Percentiles rank a stretch among this genome's conserved stretches.
Conservation (phyloP, 257 asterid species). For the Eucommia ulmoides region DNA sequence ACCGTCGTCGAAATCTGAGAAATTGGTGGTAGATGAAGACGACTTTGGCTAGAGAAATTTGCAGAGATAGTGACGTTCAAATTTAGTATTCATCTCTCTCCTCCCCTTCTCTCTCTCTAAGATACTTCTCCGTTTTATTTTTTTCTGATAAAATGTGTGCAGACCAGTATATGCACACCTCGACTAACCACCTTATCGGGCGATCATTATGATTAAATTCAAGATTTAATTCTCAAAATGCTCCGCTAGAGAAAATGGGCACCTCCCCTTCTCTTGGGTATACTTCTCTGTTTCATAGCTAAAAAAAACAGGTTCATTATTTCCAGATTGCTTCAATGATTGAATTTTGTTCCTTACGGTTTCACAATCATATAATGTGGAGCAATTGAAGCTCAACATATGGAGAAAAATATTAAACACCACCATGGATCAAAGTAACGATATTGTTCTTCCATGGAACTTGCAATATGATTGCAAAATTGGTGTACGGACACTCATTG, state of each 20-base stretch:
- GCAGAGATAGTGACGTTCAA: constrained; percentile 49
- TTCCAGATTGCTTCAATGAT: constrained; percentile 55
- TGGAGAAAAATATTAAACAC: constrained; percentile 53
- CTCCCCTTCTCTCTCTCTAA: no score
- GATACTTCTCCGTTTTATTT: no score
- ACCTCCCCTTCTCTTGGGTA: no score
- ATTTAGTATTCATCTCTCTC: no score
- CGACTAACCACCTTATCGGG: no score
- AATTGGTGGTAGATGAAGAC: constrained; percentile 91
- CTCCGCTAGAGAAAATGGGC: no score
- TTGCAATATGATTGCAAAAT: constrained; percentile 16
- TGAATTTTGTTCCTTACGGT: constrained; percentile 62
- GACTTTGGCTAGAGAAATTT: constrained; percentile 87
- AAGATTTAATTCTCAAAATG: no score
- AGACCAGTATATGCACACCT: no score
- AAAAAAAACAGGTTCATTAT: no score
- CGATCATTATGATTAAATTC: no score
- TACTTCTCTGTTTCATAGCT: not conserved
- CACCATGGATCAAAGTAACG: constrained; percentile 9
- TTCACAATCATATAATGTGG: constrained; percentile 84
- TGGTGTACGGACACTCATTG: constrained; percentile 30
- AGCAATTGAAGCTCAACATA: constrained; percentile 48
- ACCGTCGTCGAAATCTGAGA: constrained; percentile 61
- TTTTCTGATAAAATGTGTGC: no score
- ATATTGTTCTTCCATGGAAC: constrained; percentile 22